Evolutionary conservation across 306 rosid genomes (phyloP).

Genomic region (Fragaria ananassa): DNA sequence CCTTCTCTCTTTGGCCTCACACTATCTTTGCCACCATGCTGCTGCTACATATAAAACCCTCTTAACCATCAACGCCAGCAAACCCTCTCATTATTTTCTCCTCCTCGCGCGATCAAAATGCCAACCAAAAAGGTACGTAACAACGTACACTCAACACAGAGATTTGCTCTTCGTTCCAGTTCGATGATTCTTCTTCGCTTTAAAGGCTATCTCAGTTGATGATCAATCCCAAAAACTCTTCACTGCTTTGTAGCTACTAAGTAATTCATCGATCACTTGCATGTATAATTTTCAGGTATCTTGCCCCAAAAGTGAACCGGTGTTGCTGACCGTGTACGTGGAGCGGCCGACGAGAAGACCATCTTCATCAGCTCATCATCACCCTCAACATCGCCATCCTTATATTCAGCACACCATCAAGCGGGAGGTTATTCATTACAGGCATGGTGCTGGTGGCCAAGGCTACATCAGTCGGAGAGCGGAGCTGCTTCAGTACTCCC

Average conservation of each 20-base stretch:
- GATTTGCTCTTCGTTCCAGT: neutral
- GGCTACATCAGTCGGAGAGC: conserved; percentile 56
- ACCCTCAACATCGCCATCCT: conserved; percentile 30
- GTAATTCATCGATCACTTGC: neutral
- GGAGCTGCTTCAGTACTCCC: conserved; percentile 64
- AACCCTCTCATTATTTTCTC: neutral
- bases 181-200: neutral
- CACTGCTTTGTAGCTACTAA: conserved; percentile 13
- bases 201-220: neutral
- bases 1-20: conserved; percentile 16
- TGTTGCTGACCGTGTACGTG: conserved; percentile 46
- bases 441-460: conserved; percentile 23
- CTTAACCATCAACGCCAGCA: neutral
- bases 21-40: conserved; percentile 4
- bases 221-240: neutral
- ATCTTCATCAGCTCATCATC: conserved; percentile 22
- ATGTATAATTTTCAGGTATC: conserved; percentile 31
- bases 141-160: neutral
- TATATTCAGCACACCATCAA: conserved; percentile 37
- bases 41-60: neutral
- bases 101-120: conserved; percentile 25
- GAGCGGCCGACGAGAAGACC: conserved; percentile 45
- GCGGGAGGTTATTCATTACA: conserved; percentile 25
- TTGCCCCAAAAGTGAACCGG: conserved; percentile 43
- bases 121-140: conserved; percentile 49